Conservation (phyloP, 1,284 basidiomycete species). For the Peniophora sp. region DNA sequence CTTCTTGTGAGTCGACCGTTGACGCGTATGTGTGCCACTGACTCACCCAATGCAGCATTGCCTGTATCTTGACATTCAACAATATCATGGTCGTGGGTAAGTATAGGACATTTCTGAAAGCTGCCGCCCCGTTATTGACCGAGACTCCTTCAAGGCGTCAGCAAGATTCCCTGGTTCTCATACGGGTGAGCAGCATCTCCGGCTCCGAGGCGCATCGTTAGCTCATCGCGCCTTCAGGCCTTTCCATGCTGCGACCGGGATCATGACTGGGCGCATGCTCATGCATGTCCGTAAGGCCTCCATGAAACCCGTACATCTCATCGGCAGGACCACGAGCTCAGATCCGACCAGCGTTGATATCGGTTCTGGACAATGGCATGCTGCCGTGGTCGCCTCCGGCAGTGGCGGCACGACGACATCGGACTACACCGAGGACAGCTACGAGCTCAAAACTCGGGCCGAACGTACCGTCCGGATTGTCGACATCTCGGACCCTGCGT, state of each 20-base stretch:
- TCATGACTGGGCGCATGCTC: constrained; percentile 36
- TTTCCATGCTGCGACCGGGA: constrained; percentile 40
- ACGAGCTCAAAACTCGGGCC: too few relatives aligned
- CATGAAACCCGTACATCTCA: neutral
- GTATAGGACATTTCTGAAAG: neutral
- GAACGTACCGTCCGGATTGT: too few relatives aligned
- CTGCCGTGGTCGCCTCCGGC: too few relatives aligned
- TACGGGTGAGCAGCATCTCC: constrained; percentile 25
- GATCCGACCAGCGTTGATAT: too few relatives aligned
- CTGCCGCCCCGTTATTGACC: neutral
- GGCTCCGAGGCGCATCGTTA: neutral
- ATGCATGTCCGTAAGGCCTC: constrained; percentile 30
- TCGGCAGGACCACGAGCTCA: too few relatives aligned
- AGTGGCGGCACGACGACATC: too few relatives aligned
- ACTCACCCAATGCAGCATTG: constrained; percentile 16
- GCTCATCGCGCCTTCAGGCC: constrained; percentile 21
- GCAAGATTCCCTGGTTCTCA: constrained; percentile 40
- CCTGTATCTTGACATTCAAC: constrained; percentile 29
- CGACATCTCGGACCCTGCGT: too few relatives aligned
- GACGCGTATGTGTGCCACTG: neutral
- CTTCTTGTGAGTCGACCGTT: constrained; percentile 20
- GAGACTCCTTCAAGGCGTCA: constrained; percentile 20
- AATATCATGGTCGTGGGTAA: constrained; percentile 35
- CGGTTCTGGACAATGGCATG: too few relatives aligned
- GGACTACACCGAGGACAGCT: too few relatives aligned